phyloP scores from a whole-genome alignment of 106 monocot species.

The Acanthochlamys bracteata region DNA sequence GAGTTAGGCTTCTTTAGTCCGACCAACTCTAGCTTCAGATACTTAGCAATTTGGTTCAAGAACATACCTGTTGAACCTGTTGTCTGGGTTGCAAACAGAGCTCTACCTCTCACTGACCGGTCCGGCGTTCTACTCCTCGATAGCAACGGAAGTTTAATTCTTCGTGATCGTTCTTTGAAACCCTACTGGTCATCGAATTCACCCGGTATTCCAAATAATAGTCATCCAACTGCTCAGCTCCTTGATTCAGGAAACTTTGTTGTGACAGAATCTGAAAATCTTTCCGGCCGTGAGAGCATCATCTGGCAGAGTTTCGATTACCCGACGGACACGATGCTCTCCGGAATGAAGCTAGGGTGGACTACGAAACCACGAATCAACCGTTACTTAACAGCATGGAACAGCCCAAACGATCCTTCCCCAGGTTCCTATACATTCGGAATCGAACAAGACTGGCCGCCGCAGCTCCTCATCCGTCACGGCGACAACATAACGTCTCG shows the following conservation, averaged over 20 bases:
- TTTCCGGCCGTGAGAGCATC: background rate
- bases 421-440: background rate
- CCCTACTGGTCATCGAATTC: background rate
- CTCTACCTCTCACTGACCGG: background rate
- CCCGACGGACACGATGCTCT: background rate
- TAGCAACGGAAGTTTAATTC: background rate
- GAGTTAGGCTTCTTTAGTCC: conserved; percentile 35
- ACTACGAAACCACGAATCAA: background rate
- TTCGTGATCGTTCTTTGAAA: background rate
- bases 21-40: conserved; percentile 8
- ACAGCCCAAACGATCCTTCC: background rate
- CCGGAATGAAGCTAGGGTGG: background rate
- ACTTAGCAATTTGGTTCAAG: conserved; percentile 30
- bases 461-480: background rate
- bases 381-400: background rate
- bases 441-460: background rate
- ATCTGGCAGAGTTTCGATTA: background rate
- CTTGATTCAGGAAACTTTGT: background rate
- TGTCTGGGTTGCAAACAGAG: conserved; percentile 28
- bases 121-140: background rate
- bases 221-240: background rate
- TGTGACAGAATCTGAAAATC: background rate
- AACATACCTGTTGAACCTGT: background rate
- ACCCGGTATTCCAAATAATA: background rate
- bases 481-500: background rate